A percentile compares a stretch with the other conserved stretches of the same genome.
Evolutionary conservation across 192 early-diverging fungal genomes (phyloP).

Genomic region (Mortierella alpina): DNA sequence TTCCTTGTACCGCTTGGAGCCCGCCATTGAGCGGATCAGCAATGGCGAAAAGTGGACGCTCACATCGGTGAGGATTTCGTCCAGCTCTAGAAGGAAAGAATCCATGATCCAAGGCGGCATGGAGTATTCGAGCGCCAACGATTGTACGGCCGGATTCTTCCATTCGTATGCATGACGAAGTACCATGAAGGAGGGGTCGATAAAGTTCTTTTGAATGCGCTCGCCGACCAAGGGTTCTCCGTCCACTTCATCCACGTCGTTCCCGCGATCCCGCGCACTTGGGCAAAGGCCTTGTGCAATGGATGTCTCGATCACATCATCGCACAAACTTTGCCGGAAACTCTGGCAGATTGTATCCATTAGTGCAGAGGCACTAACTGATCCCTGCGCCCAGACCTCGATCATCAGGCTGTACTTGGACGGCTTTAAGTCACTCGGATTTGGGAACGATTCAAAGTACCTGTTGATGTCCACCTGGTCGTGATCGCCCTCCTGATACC

Average conservation of each 20-base stretch:
- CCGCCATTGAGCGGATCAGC: slow-evolving; percentile 49
- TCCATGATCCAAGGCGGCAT: slow-evolving; percentile 69
- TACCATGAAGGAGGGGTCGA: slow-evolving; percentile 58
- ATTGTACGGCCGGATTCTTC: slow-evolving; percentile 61
- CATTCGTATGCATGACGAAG: slow-evolving; percentile 58
- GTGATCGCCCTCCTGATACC: slow-evolving; percentile 42
- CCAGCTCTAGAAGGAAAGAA: slow-evolving; percentile 59
- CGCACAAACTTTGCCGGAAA: slow-evolving; percentile 65
- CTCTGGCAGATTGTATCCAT: slow-evolving; percentile 57
- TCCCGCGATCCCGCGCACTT: slow-evolving; percentile 32
- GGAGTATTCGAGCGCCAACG: slow-evolving; percentile 36
- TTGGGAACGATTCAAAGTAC: slow-evolving; percentile 39
- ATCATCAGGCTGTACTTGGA: slow-evolving; percentile 55
- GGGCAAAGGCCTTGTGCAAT: slow-evolving; percentile 54
- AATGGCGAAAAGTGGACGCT: slow-evolving; percentile 56
- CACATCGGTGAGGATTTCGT: slow-evolving; percentile 57
- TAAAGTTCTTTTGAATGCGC: slow-evolving; percentile 56
- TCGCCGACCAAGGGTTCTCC: slow-evolving; percentile 40
- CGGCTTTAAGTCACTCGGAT: slow-evolving; percentile 10
- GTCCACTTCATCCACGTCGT: slow-evolving; percentile 18
- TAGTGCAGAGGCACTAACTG: slow-evolving; percentile 49
- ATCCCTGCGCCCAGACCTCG: slow-evolving; percentile 64
- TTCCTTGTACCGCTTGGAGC: slow-evolving; percentile 49
- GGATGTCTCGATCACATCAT: slow-evolving; percentile 63
- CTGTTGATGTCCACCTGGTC: slow-evolving; percentile 37